Evolutionary conservation across 352 stramenopile genomes (phyloP).

Genomic region (Albugo candida): DNA sequence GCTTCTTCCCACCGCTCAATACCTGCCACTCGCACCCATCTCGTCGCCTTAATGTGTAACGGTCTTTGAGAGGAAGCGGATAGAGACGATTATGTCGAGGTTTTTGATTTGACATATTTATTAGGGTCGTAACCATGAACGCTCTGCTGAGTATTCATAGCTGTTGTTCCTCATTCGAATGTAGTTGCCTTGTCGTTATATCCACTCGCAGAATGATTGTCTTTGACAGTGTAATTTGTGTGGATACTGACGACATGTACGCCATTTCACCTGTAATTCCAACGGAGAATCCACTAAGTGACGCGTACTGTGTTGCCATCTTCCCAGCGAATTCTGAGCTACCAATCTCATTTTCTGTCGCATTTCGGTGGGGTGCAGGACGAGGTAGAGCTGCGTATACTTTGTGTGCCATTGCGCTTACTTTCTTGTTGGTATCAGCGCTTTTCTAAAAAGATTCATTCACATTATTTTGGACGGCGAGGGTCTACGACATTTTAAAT

Average conservation of each 20-base stretch:
- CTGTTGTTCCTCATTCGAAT: too few species aligned
- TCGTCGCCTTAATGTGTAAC: slow-evolving; percentile 20
- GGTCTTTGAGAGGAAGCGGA: not conserved
- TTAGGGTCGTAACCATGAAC: too few species aligned
- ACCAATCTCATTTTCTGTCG: slow-evolving; percentile 6
- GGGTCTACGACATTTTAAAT: too few species aligned
- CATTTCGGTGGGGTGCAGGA: slow-evolving; percentile 19
- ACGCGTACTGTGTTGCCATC: slow-evolving; percentile 8
- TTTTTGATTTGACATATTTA: not conserved
- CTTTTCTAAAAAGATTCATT: too few species aligned
- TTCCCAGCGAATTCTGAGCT: slow-evolving; percentile 3
- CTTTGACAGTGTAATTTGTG: too few species aligned
- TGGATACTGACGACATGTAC: too few species aligned
- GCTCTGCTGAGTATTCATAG: too few species aligned
- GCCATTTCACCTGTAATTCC: slow-evolving; percentile 24
- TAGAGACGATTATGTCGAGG: not conserved
- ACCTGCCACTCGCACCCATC: slow-evolving; percentile 33
- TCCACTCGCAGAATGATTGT: too few species aligned
- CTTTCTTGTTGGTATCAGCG: slow-evolving; percentile 17
- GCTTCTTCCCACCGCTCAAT: slow-evolving; percentile 88
- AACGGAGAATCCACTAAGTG: slow-evolving; percentile 39
- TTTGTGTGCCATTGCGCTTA: slow-evolving; percentile 23
- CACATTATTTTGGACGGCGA: too few species aligned
- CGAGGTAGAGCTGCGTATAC: slow-evolving; percentile 53
- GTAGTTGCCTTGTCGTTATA: too few species aligned